A percentile compares a stretch with the other conserved stretches of the same genome.
Evolutionary conservation across 257 asterid genomes (phyloP).

Genomic region (Fraxinus cuspidata): DNA sequence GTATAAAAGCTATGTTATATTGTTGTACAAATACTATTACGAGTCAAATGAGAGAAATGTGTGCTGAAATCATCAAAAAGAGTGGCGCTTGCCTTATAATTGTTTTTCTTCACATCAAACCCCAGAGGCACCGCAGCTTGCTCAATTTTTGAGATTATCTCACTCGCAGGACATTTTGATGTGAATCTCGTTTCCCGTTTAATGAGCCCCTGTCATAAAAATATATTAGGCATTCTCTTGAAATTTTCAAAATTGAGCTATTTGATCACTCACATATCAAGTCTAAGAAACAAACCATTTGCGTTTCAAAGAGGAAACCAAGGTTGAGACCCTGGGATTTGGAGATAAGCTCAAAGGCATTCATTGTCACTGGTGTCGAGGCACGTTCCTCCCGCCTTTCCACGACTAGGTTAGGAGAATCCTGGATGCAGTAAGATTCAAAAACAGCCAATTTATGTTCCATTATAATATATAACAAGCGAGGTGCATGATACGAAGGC

Average conservation of each 20-base stretch:
- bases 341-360: slow-evolving; percentile 93
- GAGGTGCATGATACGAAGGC: not conserved
- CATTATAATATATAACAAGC: not conserved
- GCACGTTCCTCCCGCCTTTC: slow-evolving; percentile 67
- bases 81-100: slow-evolving; percentile 52
- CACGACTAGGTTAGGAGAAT: slow-evolving; percentile 72
- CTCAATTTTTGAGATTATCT: slow-evolving; percentile 73
- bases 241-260: not conserved
- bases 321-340: slow-evolving; percentile 97
- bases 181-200: slow-evolving; percentile 80
- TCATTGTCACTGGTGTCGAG: slow-evolving; percentile 72
- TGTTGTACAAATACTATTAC: not conserved
- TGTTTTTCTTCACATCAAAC: slow-evolving; percentile 70
- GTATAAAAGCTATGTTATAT: not conserved
- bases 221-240: not conserved
- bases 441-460: not conserved
- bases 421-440: slow-evolving; percentile 42
- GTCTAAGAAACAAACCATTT: slow-evolving; percentile 48
- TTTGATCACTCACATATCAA: too few species aligned
- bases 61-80: not conserved
- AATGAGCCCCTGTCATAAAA: slow-evolving; percentile 57
- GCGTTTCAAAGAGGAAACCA: slow-evolving; percentile 80
- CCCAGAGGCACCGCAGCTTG: slow-evolving; percentile 74
- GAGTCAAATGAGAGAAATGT: not conserved
- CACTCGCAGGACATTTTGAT: slow-evolving; percentile 66